Evolutionary conservation across 768 basidiomycete species (phyloP), one percentile per base, ranked within the genome.

Genomic region (Tulasnella sp.): DNA sequence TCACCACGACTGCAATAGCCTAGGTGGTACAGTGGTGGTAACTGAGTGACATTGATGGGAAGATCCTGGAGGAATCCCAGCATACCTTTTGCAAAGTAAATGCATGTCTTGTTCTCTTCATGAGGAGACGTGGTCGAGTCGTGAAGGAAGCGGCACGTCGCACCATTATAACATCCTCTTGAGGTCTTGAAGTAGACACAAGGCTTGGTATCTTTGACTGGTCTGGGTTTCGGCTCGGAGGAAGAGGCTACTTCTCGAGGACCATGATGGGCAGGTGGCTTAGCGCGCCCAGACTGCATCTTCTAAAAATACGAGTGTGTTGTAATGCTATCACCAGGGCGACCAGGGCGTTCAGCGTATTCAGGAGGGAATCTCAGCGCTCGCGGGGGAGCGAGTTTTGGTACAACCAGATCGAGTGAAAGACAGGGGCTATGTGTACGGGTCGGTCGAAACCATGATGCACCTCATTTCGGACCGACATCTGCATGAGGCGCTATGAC

Each of bases 121-220:
- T 41, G 24, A 25, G 61, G 58, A 8, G 48, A 59, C 25, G 52
- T 49, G 3, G 34, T 12, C 30, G 22, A 30, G 34, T 25, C 53
- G 42, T 62, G 61, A 34, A 50, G 58, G 29, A 56, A 62, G 15
- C 61, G 59, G 44, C 61, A 62, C 12, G 9, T 38, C 25, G 49
- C 45, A 4, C 61, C 61, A 22, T 48, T 50, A 29, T 59, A 59
- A 29, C 61, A 62, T 10, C 61, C 61, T 27, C 61, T 43, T 24
- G 53, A 7, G 12, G 55, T 59, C 25, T 25, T 9, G 46, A 55
- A 61, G 57, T 25, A 61, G 15, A 19, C 21, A 45, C 60, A 61
- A 19, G 41, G 21, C 24, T 55, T 25, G 41, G 38, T 42, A 34
- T 42, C 2, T 25, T 55, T 55, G 34, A 42, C 25, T 42, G 53